Evolutionary conservation across 176 grass and related monocot species (phyloP).

Genomic region (Tillandsia leiboldiana): DNA sequence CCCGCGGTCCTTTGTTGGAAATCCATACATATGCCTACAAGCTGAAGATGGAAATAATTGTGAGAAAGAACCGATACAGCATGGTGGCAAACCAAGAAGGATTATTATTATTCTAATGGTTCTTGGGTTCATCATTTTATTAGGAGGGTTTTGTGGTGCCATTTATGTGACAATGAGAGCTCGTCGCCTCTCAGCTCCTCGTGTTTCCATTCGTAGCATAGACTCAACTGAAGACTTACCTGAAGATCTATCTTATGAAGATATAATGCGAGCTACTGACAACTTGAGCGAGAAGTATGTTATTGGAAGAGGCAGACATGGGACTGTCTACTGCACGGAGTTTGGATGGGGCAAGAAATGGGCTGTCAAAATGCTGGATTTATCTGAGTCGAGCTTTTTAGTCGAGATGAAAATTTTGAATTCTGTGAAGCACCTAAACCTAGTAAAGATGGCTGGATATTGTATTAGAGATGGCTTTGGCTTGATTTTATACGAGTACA

Average conservation of each 20-base stretch:
- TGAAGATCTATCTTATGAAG: slow-evolving; percentile 31
- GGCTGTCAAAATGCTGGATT: slow-evolving; percentile 48
- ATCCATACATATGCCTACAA: slow-evolving; percentile 23
- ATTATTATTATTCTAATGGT: slow-evolving; percentile 20
- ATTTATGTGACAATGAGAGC: slow-evolving; percentile 29
- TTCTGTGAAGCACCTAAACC: slow-evolving; percentile 47
- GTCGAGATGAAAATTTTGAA: slow-evolving; percentile 45
- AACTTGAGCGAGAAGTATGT: slow-evolving; percentile 50
- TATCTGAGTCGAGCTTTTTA: slow-evolving; percentile 31
- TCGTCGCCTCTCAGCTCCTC: slow-evolving; percentile 1
- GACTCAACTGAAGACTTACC: slow-evolving; percentile 37
- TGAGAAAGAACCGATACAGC: not conserved
- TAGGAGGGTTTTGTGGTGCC: slow-evolving; percentile 11
- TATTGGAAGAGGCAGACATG: slow-evolving; percentile 45
- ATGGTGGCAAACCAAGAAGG: slow-evolving; percentile 2
- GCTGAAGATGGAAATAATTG: slow-evolving; percentile 2
- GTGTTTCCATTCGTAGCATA: slow-evolving; percentile 5
- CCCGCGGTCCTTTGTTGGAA: slow-evolving; percentile 30
- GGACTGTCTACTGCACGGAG: slow-evolving; percentile 33
- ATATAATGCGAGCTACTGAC: slow-evolving; percentile 39
- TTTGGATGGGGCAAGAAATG: slow-evolving; percentile 28
- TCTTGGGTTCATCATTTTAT: slow-evolving; percentile 11
- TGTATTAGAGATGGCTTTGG: slow-evolving; percentile 35
- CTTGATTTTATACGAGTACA: slow-evolving; percentile 40
- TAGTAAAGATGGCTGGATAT: slow-evolving; percentile 53